phyloP scores from a whole-genome alignment of 1,284 basidiomycete genomes.

The Tilletia setariae region DNA sequence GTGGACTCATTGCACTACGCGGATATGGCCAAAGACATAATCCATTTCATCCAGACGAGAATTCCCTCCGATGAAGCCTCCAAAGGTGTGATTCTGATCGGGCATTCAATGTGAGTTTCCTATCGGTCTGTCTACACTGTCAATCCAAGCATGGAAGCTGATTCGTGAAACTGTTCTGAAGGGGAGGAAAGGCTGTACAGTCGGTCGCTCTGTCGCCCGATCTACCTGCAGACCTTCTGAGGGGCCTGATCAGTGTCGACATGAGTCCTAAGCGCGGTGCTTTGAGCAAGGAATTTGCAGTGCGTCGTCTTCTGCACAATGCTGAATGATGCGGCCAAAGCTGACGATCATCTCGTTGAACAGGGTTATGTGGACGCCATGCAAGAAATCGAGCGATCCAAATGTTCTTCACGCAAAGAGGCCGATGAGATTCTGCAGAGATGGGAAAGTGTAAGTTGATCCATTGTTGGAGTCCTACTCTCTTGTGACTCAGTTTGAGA shows the following conservation, averaged over 20 bases:
- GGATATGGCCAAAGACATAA: constrained; percentile 69
- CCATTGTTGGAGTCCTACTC: background rate
- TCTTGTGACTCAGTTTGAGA: no score
- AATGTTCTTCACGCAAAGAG: constrained; percentile 64
- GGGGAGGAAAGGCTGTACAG: constrained; percentile 87
- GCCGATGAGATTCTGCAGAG: constrained; percentile 66
- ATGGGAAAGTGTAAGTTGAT: background rate
- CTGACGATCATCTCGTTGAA: background rate
- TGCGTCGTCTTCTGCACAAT: background rate
- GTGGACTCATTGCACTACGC: constrained; percentile 67
- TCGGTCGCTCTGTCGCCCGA: constrained; percentile 65
- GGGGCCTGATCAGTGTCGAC: constrained; percentile 73
- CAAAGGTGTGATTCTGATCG: constrained; percentile 66
- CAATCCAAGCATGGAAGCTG: background rate
- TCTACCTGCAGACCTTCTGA: constrained; percentile 57
- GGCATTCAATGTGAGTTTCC: constrained; percentile 69
- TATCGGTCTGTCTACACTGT: background rate
- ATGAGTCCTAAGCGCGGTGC: constrained; percentile 69
- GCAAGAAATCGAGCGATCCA: constrained; percentile 64
- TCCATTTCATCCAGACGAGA: constrained; percentile 59
- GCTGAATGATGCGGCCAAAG: background rate
- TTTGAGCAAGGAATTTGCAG: constrained; percentile 62
- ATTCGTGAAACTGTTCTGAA: constrained; percentile 44
- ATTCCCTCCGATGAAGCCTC: constrained; percentile 29
- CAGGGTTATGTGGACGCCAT: constrained; percentile 66